Base-by-base conservation (phyloP, 2,329 filamentous ascomycete genomes). In the Fusarium neocosmosporiellum region DNA sequence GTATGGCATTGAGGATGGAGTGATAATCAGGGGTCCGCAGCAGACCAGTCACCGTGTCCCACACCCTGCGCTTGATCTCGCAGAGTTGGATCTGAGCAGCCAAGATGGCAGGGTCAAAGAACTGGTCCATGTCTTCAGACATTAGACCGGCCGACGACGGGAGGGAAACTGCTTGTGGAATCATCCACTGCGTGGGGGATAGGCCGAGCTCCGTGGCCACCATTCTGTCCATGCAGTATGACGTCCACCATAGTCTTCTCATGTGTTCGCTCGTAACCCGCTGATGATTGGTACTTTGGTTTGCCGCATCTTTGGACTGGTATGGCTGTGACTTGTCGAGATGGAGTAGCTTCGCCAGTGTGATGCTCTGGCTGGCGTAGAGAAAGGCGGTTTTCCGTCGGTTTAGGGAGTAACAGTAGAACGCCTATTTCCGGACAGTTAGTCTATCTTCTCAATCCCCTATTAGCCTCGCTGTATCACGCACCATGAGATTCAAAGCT, bases 351-450 rank as follows among this genome's bases (percentile, higher is more conserved):
- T 65, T 65, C 0, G 62, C 55, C 9, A 68, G 29, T 7, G 66
- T 60, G 18, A 61, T 68, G 34, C 66, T 68, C 20, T 65, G 62
- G 27, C 57, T 65, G 13, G 62, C 55, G 13, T 68, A 68, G n/a
- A 53, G 48, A 27, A 68, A 68, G 6, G 66, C 66, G 9, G 62
- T 65, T 46, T 68, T 61, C 14, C 62, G 48, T 41, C 66, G 66
- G 57, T 68, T 68, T 20, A 65, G 39, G 8, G 55, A 68, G 29
- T 68, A 68, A 14, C 66, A 68, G n/a, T 68, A 68, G 31, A 68
- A 68, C 2, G 66, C 66, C 66, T 68, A 24, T 13, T 20, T 7
- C 27, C 48, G 27, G 7, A 33, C 18, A 20, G 18, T 53, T 53
- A 53, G 27, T 20, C 18, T 4, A 50, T 13, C 10, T n/a, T 29